These are phyloP conservation scores for Plasmopara halstedii DNA, from an alignment of 352 stramenopile species.

Conservation along the genomic window DNA sequence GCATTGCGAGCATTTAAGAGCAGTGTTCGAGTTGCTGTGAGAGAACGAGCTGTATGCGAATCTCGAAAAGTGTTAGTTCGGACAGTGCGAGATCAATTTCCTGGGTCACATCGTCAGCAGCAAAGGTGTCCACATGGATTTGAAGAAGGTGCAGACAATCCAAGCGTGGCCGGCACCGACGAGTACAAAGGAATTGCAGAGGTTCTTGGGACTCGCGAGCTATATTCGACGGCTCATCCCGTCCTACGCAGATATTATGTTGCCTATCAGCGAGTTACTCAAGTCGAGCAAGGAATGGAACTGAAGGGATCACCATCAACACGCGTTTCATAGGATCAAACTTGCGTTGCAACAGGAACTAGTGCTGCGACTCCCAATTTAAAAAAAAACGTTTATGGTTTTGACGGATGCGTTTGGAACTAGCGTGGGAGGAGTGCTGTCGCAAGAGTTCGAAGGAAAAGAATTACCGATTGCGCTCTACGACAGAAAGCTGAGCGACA, in stretches of 20 bases:
- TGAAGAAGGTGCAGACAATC: background rate
- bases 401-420: background rate
- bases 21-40: conserved; percentile 26
- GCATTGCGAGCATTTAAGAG: conserved; percentile 32
- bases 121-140: background rate
- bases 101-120: background rate
- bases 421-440: background rate
- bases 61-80: no score
- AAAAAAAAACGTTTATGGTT: background rate
- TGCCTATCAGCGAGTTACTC: background rate
- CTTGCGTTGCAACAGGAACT: background rate
- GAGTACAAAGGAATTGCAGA: background rate
- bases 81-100: no score
- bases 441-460: background rate
- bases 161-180: background rate
- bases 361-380: background rate
- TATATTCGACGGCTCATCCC: conserved; percentile 5
- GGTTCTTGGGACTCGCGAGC: conserved; percentile 1
- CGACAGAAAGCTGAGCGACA: background rate
- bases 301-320: background rate
- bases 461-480: conserved; percentile 2
- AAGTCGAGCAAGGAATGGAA: background rate
- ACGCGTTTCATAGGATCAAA: background rate
- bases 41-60: no score
- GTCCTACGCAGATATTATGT: background rate